Conservation (phyloP, 345 rosid species). For the Moringa oleifera region DNA sequence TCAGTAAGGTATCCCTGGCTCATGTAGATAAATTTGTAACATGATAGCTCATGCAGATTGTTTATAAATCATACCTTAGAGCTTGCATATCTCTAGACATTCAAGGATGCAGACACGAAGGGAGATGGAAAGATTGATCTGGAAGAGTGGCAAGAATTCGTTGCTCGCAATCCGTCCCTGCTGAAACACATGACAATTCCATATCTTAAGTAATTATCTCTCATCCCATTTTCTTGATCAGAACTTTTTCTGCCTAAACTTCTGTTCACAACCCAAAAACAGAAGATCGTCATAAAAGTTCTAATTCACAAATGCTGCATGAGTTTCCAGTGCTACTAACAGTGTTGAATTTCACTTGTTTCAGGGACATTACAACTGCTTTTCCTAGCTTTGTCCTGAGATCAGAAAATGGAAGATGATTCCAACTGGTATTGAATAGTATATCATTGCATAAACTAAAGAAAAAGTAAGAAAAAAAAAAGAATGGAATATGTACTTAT, state of each 20-base stretch:
- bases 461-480: too few species aligned
- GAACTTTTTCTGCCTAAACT: too few species aligned
- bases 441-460: neutral
- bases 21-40: too few species aligned
- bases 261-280: too few species aligned
- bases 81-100: conserved; percentile 24
- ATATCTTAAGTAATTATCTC: conserved; percentile 28
- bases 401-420: conserved; percentile 24
- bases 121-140: conserved; percentile 40
- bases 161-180: conserved; percentile 25
- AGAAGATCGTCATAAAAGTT: too few species aligned
- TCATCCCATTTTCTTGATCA: too few species aligned
- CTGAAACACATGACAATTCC: conserved; percentile 47
- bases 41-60: neutral
- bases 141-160: conserved; percentile 35
- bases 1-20: conserved; percentile 33
- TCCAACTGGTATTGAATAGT: neutral
- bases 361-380: conserved; percentile 32
- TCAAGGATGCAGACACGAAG: conserved; percentile 36
- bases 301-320: too few species aligned
- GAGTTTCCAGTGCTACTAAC: neutral
- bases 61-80: neutral
- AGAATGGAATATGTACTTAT: neutral
- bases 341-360: neutral
- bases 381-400: conserved; percentile 32